Base-by-base conservation (phyloP, 2,329 filamentous ascomycete species). In the Ambrosiella cleistominuta region DNA sequence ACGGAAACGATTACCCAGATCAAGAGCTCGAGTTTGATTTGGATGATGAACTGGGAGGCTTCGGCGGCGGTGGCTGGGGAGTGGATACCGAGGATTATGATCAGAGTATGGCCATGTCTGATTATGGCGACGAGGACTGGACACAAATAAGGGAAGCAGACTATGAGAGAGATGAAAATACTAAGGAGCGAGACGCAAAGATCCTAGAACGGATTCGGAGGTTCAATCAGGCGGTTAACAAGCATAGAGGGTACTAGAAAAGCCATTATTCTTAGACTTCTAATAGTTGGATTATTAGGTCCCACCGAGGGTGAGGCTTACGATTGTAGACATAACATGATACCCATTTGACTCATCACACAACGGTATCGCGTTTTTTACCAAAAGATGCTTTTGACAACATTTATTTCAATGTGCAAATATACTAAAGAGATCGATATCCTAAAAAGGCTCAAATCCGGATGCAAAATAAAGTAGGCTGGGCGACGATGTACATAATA, bases 1-100 rank as follows among this genome's bases (percentile, higher is more conserved):
- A 89, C 66, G 81, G 82, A 2, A 83, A 85, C 57, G 86, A 90
- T 66, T 90, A 90, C 63, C 86, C 86, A 0, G 86, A 90, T 62
- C 85, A 90, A 57, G 86, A 90, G 66, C 76, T 88, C 12, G 82
- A 80, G 50, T 83, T 80, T 13, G 85, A 88, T 63, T 49, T 45
- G n/a, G 60, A 62, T 50, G 57, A 53, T 68, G 52, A 54, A 42
- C 13, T 19, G 19, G 52, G 37, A 4, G 52, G 17, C 8, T 19
- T 54, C 19, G 71, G 39, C 82, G 71, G 39, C 82, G 76, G 64
- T 72, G 74, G 49, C 78, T 71, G 17, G 69, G 68, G 27, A 76
- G 79, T 56, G 13, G 54, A 61, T 7, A 66, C 74, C 17, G 66
- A 68, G 6, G 65, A 68, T 27, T 67, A 68, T 45, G 66, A 70